Evolutionary conservation across 2,329 filamentous ascomycete species (phyloP), one percentile per base, ranked within the genome.

Genomic region (Magnaporthiopsis rhizophila): DNA sequence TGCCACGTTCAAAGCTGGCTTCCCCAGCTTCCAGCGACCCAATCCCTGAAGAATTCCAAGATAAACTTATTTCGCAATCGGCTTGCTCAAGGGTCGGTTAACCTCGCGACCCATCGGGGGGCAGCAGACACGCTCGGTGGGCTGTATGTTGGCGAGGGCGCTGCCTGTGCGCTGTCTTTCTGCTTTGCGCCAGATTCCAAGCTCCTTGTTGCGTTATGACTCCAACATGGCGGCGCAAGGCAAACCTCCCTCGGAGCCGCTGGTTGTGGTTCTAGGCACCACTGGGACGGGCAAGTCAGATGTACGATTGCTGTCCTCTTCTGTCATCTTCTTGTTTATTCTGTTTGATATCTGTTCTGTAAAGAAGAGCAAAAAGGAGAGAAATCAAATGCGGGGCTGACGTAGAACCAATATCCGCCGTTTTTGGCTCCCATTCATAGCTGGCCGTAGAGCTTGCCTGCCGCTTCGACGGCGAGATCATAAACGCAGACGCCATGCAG

Each of bases 401-500:
- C 21, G 24, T 30, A 28, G n/a, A 32, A 26, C 30, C 45, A 53
- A 59, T 30, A 57, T 58, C 18, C 50, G 15, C 53, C 21, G 7
- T 56, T 62, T 6, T 3, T 4, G 12, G 36, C 11, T 28, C 38
- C 32, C 4, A 12, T 12, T 11, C 36, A 7, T 67, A 97, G 92
- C 84, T 97, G 69, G 95, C 95, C 11, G 89, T 99, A 57, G 91
- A 97, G 67, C 79, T 99, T 62, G 95, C 96, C 0, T 82, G 82
- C 58, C 86, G 83, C 28, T 93, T 92, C 76, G 88, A 95, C 75
- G 95, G 96, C 72, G 95, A 99, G 76, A 85, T 99, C 63, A 92
- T 99, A 78, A 99, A 99, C 73, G 91, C 91, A 60, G 95, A 99
- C 80, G 95, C 95, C 56, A 97, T 99, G 92, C 95, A 99, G 74